Evolutionary conservation across 2,329 filamentous ascomycete species (phyloP), one percentile per base, ranked within the genome.

Genomic region (Venturia pyrina): DNA sequence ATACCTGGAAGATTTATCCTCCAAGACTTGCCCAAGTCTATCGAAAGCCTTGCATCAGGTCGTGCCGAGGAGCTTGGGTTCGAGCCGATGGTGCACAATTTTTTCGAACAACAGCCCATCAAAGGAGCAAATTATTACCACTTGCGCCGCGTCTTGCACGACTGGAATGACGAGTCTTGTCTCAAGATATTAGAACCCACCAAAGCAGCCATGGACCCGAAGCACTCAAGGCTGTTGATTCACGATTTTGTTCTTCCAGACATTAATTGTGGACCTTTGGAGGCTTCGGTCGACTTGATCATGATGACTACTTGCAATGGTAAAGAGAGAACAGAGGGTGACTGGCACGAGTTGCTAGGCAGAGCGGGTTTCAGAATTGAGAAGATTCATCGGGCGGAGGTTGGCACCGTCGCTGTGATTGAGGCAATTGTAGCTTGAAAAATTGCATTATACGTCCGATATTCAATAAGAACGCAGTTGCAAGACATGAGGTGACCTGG

Each of bases 261-360:
- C 10, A 66, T 60, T 40, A 68, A 68, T 3, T 75, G 77, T 0
- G 67, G 73, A 34, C 79, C 75, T 73, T 72, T 78, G 68, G 70
- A 73, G 0, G 76, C 78, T 0, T 71, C 70, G 0, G 68, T 77
- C 1, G 79, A 80, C 59, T 68, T 81, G 10, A 70, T 76, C 32
- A 77, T 80, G 76, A 67, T 76, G 68, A 70, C 70, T 1, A 65
- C 72, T 19, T 70, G 77, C n/a, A 68, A 70, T 5, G 71, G 75
- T 0, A 68, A 69, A 41, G 78, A 80, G 69, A 72, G 78, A 5
- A 78, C 76, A 0, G 70, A 73, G 65, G 67, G 60, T 1, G 73
- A 78, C 21, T 80, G 78, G 76, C 48, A 69, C 8, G 68, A 69
- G 5, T 66, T 80, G 34, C 59, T 78, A 1, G 76, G 77, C 0